Conservation (phyloP, 768 basidiomycete genomes). For the Punctularia strigosozonata region DNA sequence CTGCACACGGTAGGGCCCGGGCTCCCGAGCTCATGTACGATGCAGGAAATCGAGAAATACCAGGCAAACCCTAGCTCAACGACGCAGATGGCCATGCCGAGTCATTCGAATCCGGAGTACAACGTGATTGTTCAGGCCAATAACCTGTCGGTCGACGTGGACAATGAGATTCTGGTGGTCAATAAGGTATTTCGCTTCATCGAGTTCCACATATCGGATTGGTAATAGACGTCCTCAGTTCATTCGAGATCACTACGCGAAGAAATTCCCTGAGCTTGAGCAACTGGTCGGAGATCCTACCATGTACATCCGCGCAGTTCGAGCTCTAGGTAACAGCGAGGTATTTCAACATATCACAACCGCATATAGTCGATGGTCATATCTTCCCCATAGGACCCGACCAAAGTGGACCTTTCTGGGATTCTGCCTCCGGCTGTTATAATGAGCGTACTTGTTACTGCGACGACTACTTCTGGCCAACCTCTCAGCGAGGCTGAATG, state of each 20-base stretch:
- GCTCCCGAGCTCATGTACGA: background rate
- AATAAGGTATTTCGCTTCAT: conserved; percentile 57
- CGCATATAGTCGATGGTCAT: too few relatives aligned
- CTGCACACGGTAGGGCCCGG: background rate
- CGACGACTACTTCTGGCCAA: conserved; percentile 80
- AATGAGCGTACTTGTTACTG: conserved; percentile 93
- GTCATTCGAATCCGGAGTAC: conserved; percentile 92
- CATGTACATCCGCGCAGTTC: conserved; percentile 88
- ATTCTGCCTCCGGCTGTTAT: conserved; percentile 82
- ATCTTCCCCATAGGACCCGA: conserved; percentile 74
- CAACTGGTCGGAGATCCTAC: conserved; percentile 86
- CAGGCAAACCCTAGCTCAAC: conserved; percentile 67
- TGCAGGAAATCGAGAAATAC: conserved; percentile 87
- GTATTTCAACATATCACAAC: too few relatives aligned
- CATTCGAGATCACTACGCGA: conserved; percentile 93
- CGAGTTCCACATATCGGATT: background rate
- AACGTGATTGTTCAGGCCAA: conserved; percentile 94
- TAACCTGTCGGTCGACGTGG: conserved; percentile 94
- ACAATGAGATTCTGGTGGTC: conserved; percentile 94
- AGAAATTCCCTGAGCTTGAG: conserved; percentile 94
- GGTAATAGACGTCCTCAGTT: conserved; percentile 38
- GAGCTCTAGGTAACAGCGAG: conserved; percentile 76
- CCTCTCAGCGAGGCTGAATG: conserved; percentile 60
- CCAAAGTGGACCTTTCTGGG: conserved; percentile 71
- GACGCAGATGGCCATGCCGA: conserved; percentile 66